These are phyloP conservation scores for Neostapfia colusana DNA, from an alignment of 176 grass and related monocot genomes.

Conservation along the genomic window DNA sequence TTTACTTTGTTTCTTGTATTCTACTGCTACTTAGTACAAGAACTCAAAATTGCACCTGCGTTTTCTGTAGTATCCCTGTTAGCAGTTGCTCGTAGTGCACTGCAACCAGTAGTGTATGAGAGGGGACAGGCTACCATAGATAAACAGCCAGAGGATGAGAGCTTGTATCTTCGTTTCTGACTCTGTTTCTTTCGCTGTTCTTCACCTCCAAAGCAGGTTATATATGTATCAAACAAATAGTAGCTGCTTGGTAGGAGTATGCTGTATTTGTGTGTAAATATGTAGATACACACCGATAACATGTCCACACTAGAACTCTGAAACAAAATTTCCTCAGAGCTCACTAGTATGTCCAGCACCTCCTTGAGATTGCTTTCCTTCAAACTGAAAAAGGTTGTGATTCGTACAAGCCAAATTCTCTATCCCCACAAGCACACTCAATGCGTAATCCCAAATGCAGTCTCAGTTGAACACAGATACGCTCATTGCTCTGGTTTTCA, in stretches of 20 bases:
- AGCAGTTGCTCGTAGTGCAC: too few species aligned
- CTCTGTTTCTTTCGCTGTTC: neutral
- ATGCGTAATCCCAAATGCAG: neutral
- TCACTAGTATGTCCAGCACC: neutral
- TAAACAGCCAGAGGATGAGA: neutral
- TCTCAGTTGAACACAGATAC: conserved; percentile 1
- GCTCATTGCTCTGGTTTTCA: conserved; percentile 40
- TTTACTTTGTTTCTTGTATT: neutral
- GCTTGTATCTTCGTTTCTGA: neutral
- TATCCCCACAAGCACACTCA: too few species aligned
- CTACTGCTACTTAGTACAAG: neutral
- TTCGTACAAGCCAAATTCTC: too few species aligned
- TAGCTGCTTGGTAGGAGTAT: neutral
- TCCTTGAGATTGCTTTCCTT: neutral
- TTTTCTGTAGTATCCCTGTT: neutral
- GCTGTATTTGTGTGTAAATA: neutral
- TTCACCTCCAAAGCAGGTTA: neutral
- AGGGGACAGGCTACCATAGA: neutral
- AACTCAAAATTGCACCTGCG: conserved; percentile 12
- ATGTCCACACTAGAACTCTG: neutral
- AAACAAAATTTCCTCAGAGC: neutral
- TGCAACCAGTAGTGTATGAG: neutral
- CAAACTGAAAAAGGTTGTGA: too few species aligned
- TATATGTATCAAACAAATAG: neutral
- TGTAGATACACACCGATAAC: neutral